A percentile compares a stretch with the other conserved stretches of the same genome.
These are phyloP conservation scores for Cladosporium oxysporum DNA, from an alignment of 2,329 filamentous ascomycete genomes.

Conservation along the genomic window DNA sequence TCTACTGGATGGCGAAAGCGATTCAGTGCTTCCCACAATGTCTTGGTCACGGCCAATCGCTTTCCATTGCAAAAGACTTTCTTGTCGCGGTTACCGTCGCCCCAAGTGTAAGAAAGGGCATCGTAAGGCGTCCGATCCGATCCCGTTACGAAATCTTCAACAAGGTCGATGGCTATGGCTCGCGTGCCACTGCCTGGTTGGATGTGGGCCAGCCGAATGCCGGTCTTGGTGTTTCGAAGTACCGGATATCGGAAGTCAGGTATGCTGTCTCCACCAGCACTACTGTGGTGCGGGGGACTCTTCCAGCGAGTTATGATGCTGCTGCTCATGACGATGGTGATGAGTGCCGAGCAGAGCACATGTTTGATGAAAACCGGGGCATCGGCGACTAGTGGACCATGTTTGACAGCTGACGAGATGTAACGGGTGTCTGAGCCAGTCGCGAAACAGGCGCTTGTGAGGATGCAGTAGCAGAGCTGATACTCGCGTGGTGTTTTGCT, in stretches of 20 bases:
- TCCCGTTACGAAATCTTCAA: conserved; percentile 30
- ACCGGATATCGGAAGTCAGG: conserved; percentile 29
- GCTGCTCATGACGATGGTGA: conserved; percentile 2
- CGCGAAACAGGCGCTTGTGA: not conserved
- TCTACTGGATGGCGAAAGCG: conserved; percentile 30
- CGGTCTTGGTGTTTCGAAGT: conserved; percentile 29
- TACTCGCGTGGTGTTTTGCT: not conserved
- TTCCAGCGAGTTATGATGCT: conserved; percentile 28
- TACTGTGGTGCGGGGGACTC: conserved; percentile 22
- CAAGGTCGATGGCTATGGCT: conserved; percentile 30
- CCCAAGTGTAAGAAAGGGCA: conserved; percentile 37
- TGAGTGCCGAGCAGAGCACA: conserved; percentile 7
- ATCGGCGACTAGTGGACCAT: not conserved
- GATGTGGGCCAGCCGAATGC: conserved; percentile 33
- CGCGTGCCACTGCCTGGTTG: conserved; percentile 30
- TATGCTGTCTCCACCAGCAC: conserved; percentile 12
- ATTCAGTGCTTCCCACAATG: conserved; percentile 32
- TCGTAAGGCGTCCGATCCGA: conserved; percentile 30
- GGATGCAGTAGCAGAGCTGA: not conserved
- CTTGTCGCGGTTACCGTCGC: conserved; percentile 27
- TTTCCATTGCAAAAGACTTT: conserved; percentile 33
- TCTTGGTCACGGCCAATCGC: conserved; percentile 29
- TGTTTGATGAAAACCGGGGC: conserved; percentile 10
- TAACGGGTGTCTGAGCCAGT: conserved; percentile 4
- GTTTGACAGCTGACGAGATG: conserved; percentile 3